Evolutionary conservation across 345 rosid species (phyloP).

Genomic region (Sonneratia alba): DNA sequence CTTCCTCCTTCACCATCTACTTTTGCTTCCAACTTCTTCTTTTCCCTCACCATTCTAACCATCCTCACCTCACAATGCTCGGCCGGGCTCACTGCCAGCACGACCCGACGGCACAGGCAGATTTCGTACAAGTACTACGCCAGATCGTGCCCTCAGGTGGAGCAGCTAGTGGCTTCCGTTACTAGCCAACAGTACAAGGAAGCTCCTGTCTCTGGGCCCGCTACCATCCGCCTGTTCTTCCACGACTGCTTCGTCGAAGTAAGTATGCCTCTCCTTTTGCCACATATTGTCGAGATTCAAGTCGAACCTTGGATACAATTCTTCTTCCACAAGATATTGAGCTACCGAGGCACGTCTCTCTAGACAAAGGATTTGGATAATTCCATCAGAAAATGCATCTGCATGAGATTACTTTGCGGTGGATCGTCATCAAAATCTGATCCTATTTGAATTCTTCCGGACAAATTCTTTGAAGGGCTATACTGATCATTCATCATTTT

Average conservation of each 20-base stretch:
- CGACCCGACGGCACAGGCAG: slow-evolving; percentile 13
- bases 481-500: no score
- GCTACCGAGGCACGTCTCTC: neutral
- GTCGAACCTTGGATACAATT: no score
- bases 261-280: neutral
- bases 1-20: slow-evolving; percentile 14
- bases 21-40: slow-evolving; percentile 24
- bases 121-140: slow-evolving; percentile 50
- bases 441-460: neutral
- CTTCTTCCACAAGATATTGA: neutral
- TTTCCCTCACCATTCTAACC: slow-evolving; percentile 7
- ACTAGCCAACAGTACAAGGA: slow-evolving; percentile 66
- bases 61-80: slow-evolving; percentile 10
- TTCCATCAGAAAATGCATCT: neutral
- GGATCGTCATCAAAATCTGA: neutral
- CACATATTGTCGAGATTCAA: neutral
- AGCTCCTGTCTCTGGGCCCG: slow-evolving; percentile 66
- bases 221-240: slow-evolving; percentile 88
- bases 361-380: neutral
- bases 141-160: slow-evolving; percentile 67
- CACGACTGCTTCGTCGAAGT: slow-evolving; percentile 95
- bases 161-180: slow-evolving; percentile 55
- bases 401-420: no score
- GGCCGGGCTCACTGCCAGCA: slow-evolving; percentile 10
- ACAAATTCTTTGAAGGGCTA: no score